Conservation (phyloP, 2,329 filamentous ascomycete species). For the Cercospora sp. region DNA sequence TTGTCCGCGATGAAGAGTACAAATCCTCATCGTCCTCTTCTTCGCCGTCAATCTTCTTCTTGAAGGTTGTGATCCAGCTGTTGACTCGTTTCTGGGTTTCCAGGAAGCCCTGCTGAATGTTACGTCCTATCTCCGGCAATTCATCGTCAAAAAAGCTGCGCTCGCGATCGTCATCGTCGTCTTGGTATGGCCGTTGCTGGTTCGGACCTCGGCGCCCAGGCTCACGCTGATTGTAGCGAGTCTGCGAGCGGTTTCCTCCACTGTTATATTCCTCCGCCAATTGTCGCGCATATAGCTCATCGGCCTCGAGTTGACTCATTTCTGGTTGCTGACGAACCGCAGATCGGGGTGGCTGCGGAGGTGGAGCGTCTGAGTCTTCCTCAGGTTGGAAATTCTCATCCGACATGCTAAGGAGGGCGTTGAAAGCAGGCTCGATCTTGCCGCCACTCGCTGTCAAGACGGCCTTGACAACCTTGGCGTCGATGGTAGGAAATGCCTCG, state of each 20-base stretch:
- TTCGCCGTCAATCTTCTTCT: slow-evolving; percentile 91
- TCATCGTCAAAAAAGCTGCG: slow-evolving; percentile 96
- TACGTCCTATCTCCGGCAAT: slow-evolving; percentile 87
- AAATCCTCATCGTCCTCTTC: slow-evolving; percentile 69
- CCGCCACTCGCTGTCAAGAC: slow-evolving; percentile 84
- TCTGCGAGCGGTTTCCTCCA: slow-evolving; percentile 33
- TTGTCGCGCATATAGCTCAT: slow-evolving; percentile 89
- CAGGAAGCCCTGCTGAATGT: slow-evolving; percentile 88
- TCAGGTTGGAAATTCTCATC: slow-evolving; percentile 55
- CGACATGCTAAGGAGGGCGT: slow-evolving; percentile 75
- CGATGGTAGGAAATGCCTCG: slow-evolving; percentile 89
- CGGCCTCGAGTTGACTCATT: slow-evolving; percentile 80
- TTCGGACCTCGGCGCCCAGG: slow-evolving; percentile 39
- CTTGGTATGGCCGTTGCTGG: slow-evolving; percentile 52
- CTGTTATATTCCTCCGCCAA: slow-evolving; percentile 82
- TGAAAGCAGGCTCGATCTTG: slow-evolving; percentile 89
- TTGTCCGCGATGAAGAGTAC: slow-evolving; percentile 39
- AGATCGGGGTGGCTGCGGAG: slow-evolving; percentile 66
- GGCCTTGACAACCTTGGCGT: slow-evolving; percentile 77
- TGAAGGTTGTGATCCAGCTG: slow-evolving; percentile 85
- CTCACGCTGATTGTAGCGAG: slow-evolving; percentile 40
- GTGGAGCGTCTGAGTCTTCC: slow-evolving; percentile 56
- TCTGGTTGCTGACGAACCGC: slow-evolving; percentile 68
- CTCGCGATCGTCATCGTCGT: slow-evolving; percentile 62
- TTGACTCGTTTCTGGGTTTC: slow-evolving; percentile 94